phyloP scores from a whole-genome alignment of 345 rosid genomes.

The Alliaria petiolata region DNA sequence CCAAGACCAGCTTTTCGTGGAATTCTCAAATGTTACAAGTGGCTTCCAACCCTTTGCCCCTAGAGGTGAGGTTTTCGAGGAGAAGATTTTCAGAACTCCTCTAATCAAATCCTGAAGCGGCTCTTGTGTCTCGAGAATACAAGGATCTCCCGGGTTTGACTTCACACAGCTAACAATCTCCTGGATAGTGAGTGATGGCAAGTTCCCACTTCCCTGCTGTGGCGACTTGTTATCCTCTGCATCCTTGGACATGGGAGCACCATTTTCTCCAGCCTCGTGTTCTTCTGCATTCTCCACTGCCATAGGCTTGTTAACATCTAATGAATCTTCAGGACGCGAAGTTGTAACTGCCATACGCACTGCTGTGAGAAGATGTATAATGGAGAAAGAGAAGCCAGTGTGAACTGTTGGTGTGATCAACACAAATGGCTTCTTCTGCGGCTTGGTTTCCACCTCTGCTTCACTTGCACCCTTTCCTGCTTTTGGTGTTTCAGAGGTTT shows the following conservation, averaged over 20 bases:
- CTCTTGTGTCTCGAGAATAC: slow-evolving; percentile 91
- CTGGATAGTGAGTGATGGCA: slow-evolving; percentile 73
- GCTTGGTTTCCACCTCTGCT: slow-evolving; percentile 65
- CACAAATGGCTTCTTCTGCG: slow-evolving; percentile 76
- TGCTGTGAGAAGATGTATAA: slow-evolving; percentile 93
- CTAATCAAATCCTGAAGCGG: slow-evolving; percentile 94
- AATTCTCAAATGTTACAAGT: slow-evolving; percentile 73
- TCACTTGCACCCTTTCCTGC: slow-evolving; percentile 45
- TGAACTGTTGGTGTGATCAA: slow-evolving; percentile 94
- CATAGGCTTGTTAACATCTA: slow-evolving; percentile 47
- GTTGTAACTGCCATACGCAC: slow-evolving; percentile 86
- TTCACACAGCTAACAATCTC: slow-evolving; percentile 85
- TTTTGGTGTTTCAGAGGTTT: slow-evolving; percentile 46
- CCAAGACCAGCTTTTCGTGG: slow-evolving; percentile 93
- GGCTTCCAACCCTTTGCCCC: slow-evolving; percentile 99
- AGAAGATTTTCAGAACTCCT: slow-evolving; percentile 90
- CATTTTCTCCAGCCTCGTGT: slow-evolving; percentile 44
- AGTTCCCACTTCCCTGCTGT: slow-evolving; percentile 39
- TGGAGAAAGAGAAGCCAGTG: slow-evolving; percentile 90
- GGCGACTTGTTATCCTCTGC: slow-evolving; percentile 39
- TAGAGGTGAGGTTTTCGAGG: slow-evolving; percentile 88
- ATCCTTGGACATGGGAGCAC: slow-evolving; percentile 43
- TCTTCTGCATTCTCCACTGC: slow-evolving; percentile 48
- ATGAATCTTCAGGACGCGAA: slow-evolving; percentile 58
- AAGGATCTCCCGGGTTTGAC: slow-evolving; percentile 93